Base-by-base conservation (phyloP, 2,329 filamentous ascomycete species). In the Pseudogymnoascus sp. region DNA sequence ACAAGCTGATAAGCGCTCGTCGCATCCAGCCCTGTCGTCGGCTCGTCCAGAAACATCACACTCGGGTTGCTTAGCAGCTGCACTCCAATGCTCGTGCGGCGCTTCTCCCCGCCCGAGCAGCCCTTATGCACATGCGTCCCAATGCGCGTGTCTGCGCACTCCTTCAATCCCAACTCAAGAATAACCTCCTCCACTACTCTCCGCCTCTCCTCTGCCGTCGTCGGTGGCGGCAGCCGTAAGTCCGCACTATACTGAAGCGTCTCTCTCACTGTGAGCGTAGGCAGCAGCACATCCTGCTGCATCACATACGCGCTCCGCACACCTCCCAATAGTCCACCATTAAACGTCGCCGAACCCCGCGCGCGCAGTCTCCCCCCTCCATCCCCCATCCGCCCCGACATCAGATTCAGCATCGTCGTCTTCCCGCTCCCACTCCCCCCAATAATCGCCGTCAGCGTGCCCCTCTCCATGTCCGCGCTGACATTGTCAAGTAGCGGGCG, bases 41-140 rank as follows among this genome's bases (percentile, higher is more conserved):
- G 89, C 69, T 93, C 90, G 69, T 93, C 90, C 21, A 91, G 81
- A 72, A 91, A 92, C 5, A 93, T 76, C 0, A 93, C 82, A 5
- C 88, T 90, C 1, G 90, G 89, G 70, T 92, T 93, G 4, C 88
- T 85, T n/a, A 93, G 78, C 63, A 93, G 79, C 73, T 92, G 89
- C 4, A 93, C 89, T 2, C 89, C 89, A 59, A 93, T 89, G 66
- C 88, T 91, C 0, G 88, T 88, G 34, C 89, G 79, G 66, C 89
- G 80, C 77, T 91, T 92, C 73, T 93, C 90, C 2, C 89, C 90
- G 0, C 90, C 89, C 53, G 88, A 91, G 69, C 89, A 92, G 0
- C 89, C 89, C 53, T 89, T 87, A 69, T 91, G 87, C 60, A 83
- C 82, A 63, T 82, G 83, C 68, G 86, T 88, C 0, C 89, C 89